Evolutionary conservation across 257 asterid species (phyloP), one percentile per base, ranked within the genome.

Genomic region (Galeopsis tetrahit): DNA sequence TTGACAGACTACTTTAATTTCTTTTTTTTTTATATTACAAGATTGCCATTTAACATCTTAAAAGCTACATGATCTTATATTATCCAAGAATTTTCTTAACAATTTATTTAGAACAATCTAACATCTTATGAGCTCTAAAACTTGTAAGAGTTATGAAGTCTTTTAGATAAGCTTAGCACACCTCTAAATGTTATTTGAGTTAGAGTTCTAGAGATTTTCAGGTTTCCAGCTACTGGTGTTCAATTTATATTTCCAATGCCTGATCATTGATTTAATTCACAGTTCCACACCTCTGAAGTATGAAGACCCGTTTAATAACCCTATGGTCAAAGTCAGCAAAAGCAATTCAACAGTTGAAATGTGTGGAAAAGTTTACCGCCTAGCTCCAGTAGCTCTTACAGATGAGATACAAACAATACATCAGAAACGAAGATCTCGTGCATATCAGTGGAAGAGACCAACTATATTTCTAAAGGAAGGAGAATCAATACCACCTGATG

Each of bases 381-480:
- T 95, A 58, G 98, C 97, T 71, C 99, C 99, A 15, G 98, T 95
- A 66, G 83, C 89, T 49, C 98, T 95, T 68, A 95, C 99, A 14
- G 80, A 81, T 70, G 99, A 95, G 71, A 85, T 83, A 68, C 97
- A 90, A 77, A 77, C 85, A 38, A 70, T 87, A 72, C 99, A 95
- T 83, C 88, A 95, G 77, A 92, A 85, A 78, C 84, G 99, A 76
- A 90, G 99, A 77, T 95, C 98, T 28, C 98, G 92, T 70, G 99
- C 99, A 10, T 95, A 95, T 78, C 95, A 95, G 81, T 95, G 99
- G 99, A 95, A 90, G 84, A 88, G 98, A 76, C 99, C 99, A n/a
- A 86, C 95, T 65, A 73, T 87, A 33, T 95, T 95, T 78, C 97
- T 95, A 32, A 95, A 75, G 79, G 99, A 95, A 86, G 99, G 99